Conservation (phyloP, 1,139 yeast genomes). For the Yamadazyma dushanensis region DNA sequence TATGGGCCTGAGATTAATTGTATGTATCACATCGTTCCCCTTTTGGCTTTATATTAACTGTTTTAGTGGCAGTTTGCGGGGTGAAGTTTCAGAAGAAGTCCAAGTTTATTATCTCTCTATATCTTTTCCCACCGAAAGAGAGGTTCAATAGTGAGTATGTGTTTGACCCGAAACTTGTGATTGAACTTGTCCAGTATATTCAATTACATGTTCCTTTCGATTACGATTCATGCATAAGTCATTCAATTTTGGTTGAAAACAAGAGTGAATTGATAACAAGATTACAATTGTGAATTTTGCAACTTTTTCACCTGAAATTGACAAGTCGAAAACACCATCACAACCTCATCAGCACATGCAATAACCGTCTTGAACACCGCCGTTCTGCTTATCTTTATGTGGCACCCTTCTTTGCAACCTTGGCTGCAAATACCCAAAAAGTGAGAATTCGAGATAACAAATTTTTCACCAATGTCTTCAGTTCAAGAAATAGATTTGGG, state of each 20-base stretch:
- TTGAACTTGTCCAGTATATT: constrained; percentile 17
- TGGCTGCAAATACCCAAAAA: too few species aligned
- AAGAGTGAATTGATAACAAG: too few species aligned
- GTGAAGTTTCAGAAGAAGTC: constrained; percentile 17
- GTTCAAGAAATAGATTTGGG: constrained; percentile 59
- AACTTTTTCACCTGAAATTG: too few species aligned
- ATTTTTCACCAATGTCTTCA: constrained; percentile 16
- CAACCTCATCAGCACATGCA: too few species aligned
- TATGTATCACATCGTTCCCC: constrained; percentile 11
- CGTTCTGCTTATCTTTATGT: too few species aligned
- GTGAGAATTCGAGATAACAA: constrained; percentile 2
- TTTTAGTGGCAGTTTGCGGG: constrained; percentile 22
- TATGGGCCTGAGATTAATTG: constrained; percentile 18
- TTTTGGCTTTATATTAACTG: constrained; percentile 3
- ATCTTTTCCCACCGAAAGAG: constrained; percentile 21
- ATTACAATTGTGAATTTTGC: too few species aligned
- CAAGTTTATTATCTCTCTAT: constrained; percentile 22
- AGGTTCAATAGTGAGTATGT: constrained; percentile 9
- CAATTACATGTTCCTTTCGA: constrained; percentile 11
- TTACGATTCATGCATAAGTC: constrained; percentile 6
- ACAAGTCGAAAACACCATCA: too few species aligned
- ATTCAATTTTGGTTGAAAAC: constrained; percentile 20
- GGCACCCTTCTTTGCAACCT: background rate
- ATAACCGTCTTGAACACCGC: too few species aligned
- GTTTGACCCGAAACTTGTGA: constrained; percentile 12